Base-by-base conservation (phyloP, 1,139 yeast species). In the Pichia sp. region DNA sequence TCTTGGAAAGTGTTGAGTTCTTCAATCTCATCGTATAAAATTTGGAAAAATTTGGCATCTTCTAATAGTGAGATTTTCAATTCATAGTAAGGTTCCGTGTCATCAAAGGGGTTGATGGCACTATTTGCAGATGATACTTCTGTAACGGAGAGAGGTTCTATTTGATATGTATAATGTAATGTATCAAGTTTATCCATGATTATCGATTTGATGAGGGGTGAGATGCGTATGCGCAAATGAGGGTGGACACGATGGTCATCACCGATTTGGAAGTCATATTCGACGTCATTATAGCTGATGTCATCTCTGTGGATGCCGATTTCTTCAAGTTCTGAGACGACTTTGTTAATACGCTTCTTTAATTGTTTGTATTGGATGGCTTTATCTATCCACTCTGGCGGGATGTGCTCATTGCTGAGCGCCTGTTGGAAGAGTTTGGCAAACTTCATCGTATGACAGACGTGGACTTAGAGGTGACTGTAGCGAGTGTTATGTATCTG, bases 361-460 rank as follows among this genome's bases (percentile, higher is more conserved):
- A 81, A 59, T 2, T 77, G 69, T 51, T 81, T 81, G 55, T 81
- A 81, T 48, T 79, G 82, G 35, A 81, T 80, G 17, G 87, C 85
- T 5, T 76, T 72, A 25, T 67, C 71, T 0, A 73, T 62, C 91
- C 91, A 81, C 27, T 76, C 80, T 27, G 65, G 68, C 4, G 91
- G 91, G 24, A 81, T 64, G 6, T 72, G 69, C 31, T 76, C 81
- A 39, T 72, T 77, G 23, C 64, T 65, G 21, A 81, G 64, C 2
- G 77, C 69, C 47, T 77, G 76, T 51, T 81, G 79, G 42, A 79
- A 71, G 6, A 73, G 69, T 55, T 81, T 81, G 7, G 85, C 88
- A 55, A 81, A 81, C 66, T 81, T 81, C 91, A 78, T 77, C 15
- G 19, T n/a, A n/a, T n/a, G n/a, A n/a, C n/a, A n/a, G n/a, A n/a